Evolutionary conservation across 2,329 filamentous ascomycete species (phyloP).

Genomic region (Phialophora verrucosa): DNA sequence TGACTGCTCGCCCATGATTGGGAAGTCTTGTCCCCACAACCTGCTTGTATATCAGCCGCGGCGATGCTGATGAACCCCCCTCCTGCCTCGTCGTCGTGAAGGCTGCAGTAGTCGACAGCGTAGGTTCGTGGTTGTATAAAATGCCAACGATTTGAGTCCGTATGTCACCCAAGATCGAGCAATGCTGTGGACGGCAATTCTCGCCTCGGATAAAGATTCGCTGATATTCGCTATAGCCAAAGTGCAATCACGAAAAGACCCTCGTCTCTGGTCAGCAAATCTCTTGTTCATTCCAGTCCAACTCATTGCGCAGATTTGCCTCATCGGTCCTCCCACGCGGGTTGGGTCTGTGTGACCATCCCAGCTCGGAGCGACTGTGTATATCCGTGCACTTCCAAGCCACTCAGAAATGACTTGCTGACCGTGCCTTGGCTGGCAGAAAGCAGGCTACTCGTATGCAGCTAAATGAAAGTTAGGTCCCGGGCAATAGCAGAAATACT

Average conservation of each 20-base stretch:
- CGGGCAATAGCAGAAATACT: background rate
- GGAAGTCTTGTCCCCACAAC: background rate
- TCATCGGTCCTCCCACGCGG: constrained; percentile 5
- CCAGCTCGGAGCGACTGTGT: background rate
- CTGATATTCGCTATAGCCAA: constrained; percentile 1
- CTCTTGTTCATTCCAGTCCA: background rate
- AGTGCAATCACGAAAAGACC: background rate
- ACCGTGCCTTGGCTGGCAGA: constrained; percentile 5
- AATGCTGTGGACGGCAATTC: constrained; percentile 16
- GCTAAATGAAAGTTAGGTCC: background rate
- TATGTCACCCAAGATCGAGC: background rate
- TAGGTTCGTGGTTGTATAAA: background rate
- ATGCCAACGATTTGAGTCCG: background rate
- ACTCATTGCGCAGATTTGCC: background rate
- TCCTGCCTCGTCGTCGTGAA: background rate
- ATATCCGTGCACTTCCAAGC: background rate
- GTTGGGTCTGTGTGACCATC: background rate
- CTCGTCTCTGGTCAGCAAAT: background rate
- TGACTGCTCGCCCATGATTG: background rate
- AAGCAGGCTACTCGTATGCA: background rate
- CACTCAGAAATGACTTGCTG: background rate
- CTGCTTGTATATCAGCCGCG: background rate
- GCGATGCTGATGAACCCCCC: background rate
- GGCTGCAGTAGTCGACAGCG: background rate
- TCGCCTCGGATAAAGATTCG: constrained; percentile 17